Base-by-base conservation (phyloP, 2,329 filamentous ascomycete species). In the Cordyceps tenuipes region DNA sequence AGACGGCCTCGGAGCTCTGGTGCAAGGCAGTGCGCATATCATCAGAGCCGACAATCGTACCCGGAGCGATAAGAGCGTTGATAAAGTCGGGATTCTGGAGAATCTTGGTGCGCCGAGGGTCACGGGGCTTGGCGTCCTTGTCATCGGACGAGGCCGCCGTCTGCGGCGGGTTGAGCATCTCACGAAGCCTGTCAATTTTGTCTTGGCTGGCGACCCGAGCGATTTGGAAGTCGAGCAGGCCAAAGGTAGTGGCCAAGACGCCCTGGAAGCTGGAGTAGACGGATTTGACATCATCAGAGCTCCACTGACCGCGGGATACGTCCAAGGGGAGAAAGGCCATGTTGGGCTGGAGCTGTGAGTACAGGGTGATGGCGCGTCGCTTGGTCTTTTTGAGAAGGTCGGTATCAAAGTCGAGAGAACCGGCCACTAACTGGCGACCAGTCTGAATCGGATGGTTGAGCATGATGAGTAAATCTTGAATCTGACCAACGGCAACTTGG, bases 321-420 rank as follows among this genome's bases (percentile, higher is more conserved):
- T 81, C 78, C 1, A 81, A 64, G 0, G 75, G 77, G 0, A 81
- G 65, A 57, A 81, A 81, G 0, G 66, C 73, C 0, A 79, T 56
- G 0, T 71, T 65, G 0, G 76, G 75, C 9, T 74, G 71, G 47
- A 76, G 69, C 1, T 67, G 66, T 46, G 74, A 76, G 59, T 74
- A 76, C 0, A 67, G 57, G 0, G 59, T 66, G 7, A 79, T 72
- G 36, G 72, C 69, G 10, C 67, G 62, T 1, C 47, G 58, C 47
- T 65, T 68, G 1, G 62, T 64, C 0, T 64, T 64, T 36, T 70
- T 72, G 0, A 77, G 65, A 12, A 70, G 34, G 5, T 43, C 43
- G 26, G 19, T 66, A 0, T 67, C 66, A 0, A 76, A 48, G 1
- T 68, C 61, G 5, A 66, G 44, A 0, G 66, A 10, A 1, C 63